Base-by-base conservation (phyloP, 2,329 filamentous ascomycete species). In the Aspergillus pseudoterreus region DNA sequence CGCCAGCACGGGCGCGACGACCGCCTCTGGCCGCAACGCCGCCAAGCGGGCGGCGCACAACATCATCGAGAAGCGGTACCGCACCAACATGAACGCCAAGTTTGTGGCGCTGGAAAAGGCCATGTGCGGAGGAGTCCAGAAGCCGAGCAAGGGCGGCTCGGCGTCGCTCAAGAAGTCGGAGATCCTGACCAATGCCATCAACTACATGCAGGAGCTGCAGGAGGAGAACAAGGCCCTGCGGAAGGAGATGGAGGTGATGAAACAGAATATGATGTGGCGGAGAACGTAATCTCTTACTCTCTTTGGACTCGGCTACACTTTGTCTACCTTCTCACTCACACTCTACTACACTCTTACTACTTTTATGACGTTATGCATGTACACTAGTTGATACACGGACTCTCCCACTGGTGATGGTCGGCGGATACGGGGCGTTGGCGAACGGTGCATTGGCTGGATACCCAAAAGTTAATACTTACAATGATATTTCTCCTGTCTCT, bases 71-170 rank as follows among this genome's bases (percentile, higher is more conserved):
- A 72, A 72, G 55, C 70, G 70, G 10, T 72, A 72, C 51, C 68
- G 70, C 33, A 72, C 70, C 45, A 72, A 72, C 58, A 72, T 72
- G 70, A 72, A 72, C 45, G 68, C 70, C 60, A 72, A 72, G 42
- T 72, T 72, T 44, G 62, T 71, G 1, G 61, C 70, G 0, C 57
- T 72, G n/a, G 70, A 71, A 43, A 66, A 71, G 49, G 68, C 68
- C 9, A 70, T 71, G 52, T 61, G 58, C 38, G 57, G 62, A 4
- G 58, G 57, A 5, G 53, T 59, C n/a, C 59, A 61, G 32, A 65
- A 64, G 33, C 51, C 57, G 10, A 47, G 52, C 12, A 63, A 63
- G 21, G 57, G 56, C n/a, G 64, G 63, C 0, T 63, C 67, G 2
- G 65, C 64, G 3, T 68, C 67, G 19, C 54, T 71, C 15, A 71